Conservation (phyloP, 768 basidiomycete genomes). For the Tremella fuciformis region DNA sequence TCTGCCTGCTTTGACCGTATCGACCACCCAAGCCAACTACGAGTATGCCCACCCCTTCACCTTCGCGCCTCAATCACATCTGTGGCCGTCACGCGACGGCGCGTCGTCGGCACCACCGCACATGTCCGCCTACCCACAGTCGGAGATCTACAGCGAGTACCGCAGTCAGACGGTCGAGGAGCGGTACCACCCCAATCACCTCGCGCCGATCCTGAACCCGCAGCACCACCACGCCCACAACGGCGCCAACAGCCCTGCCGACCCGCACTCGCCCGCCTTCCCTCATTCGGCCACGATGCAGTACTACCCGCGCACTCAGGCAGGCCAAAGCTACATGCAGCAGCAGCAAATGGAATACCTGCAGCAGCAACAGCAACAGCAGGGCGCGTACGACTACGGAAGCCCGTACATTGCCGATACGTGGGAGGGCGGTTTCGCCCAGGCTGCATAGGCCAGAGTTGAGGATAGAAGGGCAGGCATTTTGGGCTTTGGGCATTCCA, state of each 20-base stretch:
- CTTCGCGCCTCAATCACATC: conserved; percentile 17
- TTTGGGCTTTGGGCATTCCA: not conserved
- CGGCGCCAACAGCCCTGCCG: conserved; percentile 7
- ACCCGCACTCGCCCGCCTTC: conserved; percentile 23
- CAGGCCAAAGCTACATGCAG: conserved; percentile 28
- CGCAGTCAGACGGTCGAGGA: conserved; percentile 4
- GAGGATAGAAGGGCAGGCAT: not conserved
- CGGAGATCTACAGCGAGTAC: not conserved
- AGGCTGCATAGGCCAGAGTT: not conserved
- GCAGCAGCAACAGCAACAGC: conserved; percentile 22
- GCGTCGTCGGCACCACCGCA: conserved; percentile 8
- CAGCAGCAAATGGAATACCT: conserved; percentile 41
- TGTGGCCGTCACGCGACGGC: conserved; percentile 19
- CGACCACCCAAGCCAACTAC: conserved; percentile 16
- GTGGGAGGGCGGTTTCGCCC: conserved; percentile 19
- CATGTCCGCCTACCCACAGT: conserved; percentile 11
- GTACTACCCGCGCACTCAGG: conserved; percentile 18
- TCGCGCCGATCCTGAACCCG: conserved; percentile 32
- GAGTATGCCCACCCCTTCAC: conserved; percentile 28
- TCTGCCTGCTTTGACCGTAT: conserved; percentile 25
- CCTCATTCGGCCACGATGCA: conserved; percentile 19
- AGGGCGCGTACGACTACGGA: conserved; percentile 32
- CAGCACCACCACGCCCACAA: conserved; percentile 10
- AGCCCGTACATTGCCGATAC: conserved; percentile 37
- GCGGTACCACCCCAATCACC: conserved; percentile 21